Conservation (phyloP, 2,329 filamentous ascomycete species). For the Xylaria sp. region DNA sequence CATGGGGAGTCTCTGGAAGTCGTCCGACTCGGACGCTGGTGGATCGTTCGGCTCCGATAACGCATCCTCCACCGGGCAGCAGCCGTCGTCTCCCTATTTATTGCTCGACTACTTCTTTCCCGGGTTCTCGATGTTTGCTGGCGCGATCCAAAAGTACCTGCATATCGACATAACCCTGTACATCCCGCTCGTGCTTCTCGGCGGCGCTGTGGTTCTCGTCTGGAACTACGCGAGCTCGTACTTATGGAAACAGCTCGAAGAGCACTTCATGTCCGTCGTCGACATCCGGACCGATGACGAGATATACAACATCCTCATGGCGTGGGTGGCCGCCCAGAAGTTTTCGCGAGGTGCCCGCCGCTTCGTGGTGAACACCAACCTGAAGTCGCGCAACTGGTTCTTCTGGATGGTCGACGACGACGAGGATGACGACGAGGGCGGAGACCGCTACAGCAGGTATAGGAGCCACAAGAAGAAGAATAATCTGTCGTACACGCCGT, state of each 20-base stretch:
- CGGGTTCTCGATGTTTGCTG: constrained; percentile 62
- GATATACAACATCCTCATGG: constrained; percentile 73
- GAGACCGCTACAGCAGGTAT: constrained; percentile 37
- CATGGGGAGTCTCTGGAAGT: constrained; percentile 26
- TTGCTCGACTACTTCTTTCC: constrained; percentile 68
- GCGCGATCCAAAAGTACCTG: constrained; percentile 57
- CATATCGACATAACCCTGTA: constrained; percentile 66
- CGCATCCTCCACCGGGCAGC: neutral
- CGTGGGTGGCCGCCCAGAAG: constrained; percentile 65
- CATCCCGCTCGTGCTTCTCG: constrained; percentile 57
- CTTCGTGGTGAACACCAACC: constrained; percentile 67
- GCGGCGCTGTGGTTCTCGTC: constrained; percentile 52
- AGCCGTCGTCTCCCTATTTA: constrained; percentile 43
- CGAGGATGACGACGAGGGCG: constrained; percentile 50
- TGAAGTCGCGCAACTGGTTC: constrained; percentile 56
- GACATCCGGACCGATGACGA: constrained; percentile 71
- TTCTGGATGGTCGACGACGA: constrained; percentile 50
- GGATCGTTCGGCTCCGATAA: constrained; percentile 6
- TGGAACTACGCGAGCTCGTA: constrained; percentile 57
- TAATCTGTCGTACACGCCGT: constrained; percentile 65
- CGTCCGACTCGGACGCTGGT: constrained; percentile 7
- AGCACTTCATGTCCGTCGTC: constrained; percentile 65
- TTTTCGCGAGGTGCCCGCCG: constrained; percentile 62
- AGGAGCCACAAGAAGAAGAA: constrained; percentile 48
- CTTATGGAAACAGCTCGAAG: constrained; percentile 50